phyloP scores from a whole-genome alignment of 352 stramenopile species.

The Thalassiosira exigua region DNA sequence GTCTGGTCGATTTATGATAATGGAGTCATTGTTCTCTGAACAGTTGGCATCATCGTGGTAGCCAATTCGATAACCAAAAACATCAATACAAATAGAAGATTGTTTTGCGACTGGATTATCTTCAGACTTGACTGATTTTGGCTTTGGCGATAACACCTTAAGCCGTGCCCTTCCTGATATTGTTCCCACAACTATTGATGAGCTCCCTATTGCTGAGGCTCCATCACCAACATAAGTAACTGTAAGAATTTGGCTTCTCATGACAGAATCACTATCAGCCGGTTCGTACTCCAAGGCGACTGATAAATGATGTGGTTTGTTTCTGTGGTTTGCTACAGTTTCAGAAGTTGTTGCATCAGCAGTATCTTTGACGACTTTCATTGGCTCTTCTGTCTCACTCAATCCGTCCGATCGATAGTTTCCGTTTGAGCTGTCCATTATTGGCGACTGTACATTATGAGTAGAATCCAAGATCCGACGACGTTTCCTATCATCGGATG shows the following conservation, averaged over 20 bases:
- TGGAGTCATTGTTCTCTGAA: constrained; percentile 5
- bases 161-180: constrained; percentile 41
- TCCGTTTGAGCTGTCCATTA: too few relatives aligned
- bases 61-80: constrained; percentile 36
- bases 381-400: not conserved
- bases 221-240: constrained; percentile 11
- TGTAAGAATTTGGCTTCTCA: constrained; percentile 33
- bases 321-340: not conserved
- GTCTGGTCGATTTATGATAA: constrained; percentile 39
- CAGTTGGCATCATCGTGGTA: not conserved
- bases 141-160: constrained; percentile 13
- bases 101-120: not conserved
- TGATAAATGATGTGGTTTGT: constrained; percentile 1
- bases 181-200: constrained; percentile 23
- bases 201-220: not conserved
- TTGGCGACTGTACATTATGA: too few relatives aligned
- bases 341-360: not conserved
- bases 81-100: constrained; percentile 30
- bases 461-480: too few relatives aligned
- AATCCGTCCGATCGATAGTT: too few relatives aligned
- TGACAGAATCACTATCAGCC: constrained; percentile 2
- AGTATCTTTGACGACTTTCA: constrained; percentile 1
- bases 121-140: constrained; percentile 9
- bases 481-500: too few relatives aligned
- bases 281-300: constrained; percentile 41